Base-by-base conservation (phyloP, 2,329 filamentous ascomycete species). In the Aschersonia sp. region DNA sequence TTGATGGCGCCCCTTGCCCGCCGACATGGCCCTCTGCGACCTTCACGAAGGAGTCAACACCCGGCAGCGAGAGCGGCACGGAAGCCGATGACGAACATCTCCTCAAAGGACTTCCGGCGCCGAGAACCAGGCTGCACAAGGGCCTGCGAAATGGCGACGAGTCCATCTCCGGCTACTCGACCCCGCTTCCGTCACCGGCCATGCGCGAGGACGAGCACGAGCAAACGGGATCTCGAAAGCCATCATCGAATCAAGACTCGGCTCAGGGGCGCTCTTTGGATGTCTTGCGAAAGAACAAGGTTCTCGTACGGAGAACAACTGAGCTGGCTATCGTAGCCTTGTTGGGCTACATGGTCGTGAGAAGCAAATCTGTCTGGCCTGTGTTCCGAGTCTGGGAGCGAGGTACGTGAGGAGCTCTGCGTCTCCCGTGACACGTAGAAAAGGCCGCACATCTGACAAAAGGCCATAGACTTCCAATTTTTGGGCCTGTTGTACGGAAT, bases 61-160 rank as follows among this genome's bases (percentile, higher is more conserved):
- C 80, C 2, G 78, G 77, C 9, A 95, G 87, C 62, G 89, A 95
- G 55, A 95, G 89, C 61, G 91, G 91, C 30, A 94, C 89, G 20
- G 91, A 97, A 61, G 91, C 91, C 40, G 91, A 96, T 58, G 91
- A 97, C 67, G 91, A 97, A 63, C 85, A 89, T 53, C 82, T 91
- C 55, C 71, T 95, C 49, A 92, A 84, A 61, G 85, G 89, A 0
- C 68, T 96, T 29, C 89, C 91, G 1, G 86, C 89, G 3, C 85
- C 89, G 2, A 82, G 75, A n/a, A 56, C 74, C 6, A 76, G 80
- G 51, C 72, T 79, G 32, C 82, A 85, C 60, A 96, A 95, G 66
- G 89, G 89, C 5, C 64, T 95, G 45, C 76, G 84, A 51, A 82
- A 77, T 50, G 65, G 63, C 50, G 73, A 77, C 54, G 80, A 74